Evolutionary conservation across 2,329 filamentous ascomycete species (phyloP).

Genomic region (Pseudogymnoascus sp.): DNA sequence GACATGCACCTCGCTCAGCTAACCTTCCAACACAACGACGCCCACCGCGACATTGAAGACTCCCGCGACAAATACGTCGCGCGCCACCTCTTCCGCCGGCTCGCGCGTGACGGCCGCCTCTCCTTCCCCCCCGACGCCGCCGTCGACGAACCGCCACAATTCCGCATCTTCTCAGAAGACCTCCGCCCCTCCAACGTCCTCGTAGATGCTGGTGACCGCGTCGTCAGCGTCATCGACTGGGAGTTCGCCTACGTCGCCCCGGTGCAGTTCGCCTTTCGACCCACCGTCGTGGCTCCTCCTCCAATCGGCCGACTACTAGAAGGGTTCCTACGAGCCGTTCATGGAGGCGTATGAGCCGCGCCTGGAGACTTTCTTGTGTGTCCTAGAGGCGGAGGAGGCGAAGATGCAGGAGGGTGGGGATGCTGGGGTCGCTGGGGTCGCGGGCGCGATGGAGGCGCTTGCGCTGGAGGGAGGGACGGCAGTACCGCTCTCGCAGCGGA

Average conservation of each 20-base stretch:
- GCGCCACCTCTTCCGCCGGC: conserved; percentile 32
- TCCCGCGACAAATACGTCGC: conserved; percentile 36
- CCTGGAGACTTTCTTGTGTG: conserved; percentile 28
- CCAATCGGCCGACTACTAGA: too few relatives aligned
- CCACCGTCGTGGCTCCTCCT: conserved; percentile 34
- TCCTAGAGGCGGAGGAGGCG: conserved; percentile 27
- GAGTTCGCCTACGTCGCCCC: conserved; percentile 32
- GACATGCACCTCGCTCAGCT: conserved; percentile 24
- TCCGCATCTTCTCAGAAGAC: conserved; percentile 29
- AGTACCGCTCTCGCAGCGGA: conserved; percentile 22
- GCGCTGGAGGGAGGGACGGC: background rate
- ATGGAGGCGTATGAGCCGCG: conserved; percentile 26
- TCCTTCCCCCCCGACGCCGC: background rate
- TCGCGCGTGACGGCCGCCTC: conserved; percentile 17
- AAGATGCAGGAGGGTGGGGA: conserved; percentile 10
- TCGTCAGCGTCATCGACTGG: conserved; percentile 34
- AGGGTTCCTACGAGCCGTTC: too few relatives aligned
- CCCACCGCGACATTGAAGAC: conserved; percentile 32
- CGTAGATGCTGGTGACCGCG: conserved; percentile 20
- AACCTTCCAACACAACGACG: conserved; percentile 34
- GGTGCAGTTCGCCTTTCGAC: conserved; percentile 27
- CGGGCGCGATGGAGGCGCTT: too few relatives aligned
- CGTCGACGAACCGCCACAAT: background rate
- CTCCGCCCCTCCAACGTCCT: conserved; percentile 29
- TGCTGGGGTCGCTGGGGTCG: too few relatives aligned